Base-by-base conservation (phyloP, 345 rosid species). In the Cardamine resedifolia region DNA sequence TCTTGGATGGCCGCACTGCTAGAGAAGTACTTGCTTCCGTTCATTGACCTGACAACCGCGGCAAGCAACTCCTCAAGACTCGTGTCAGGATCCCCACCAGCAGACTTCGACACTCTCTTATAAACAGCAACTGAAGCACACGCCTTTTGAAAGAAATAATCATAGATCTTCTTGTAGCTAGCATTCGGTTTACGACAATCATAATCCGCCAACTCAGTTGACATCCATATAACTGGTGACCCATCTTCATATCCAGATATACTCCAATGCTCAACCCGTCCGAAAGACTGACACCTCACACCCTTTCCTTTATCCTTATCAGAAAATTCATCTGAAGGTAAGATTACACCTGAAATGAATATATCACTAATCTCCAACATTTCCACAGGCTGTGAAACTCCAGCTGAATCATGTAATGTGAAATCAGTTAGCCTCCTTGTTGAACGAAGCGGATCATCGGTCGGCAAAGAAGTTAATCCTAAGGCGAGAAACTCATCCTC, bases 171-270 rank as follows among this genome's bases (percentile, higher is more conserved):
- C 78, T 69, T 86, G 79, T 87, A 90, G 47, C 52, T 70, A 2
- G 74, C 64, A 58, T 88, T 77, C 5, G 96, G 92, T 62, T 87
- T 87, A 43, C 69, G 12, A 21, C 91, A 90, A 27, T 76, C 80
- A 7, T 90, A 90, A 69, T 84, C 84, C 4, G 93, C 89, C 52
- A 79, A 11, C 7, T 85, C 85, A 4, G 91, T 90, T 0, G 89
- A 83, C 10, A 90, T 65, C 96, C 89, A 87, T n/a, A 90, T 49
- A 14, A 86, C 85, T 0, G 91, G 91, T 0, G 70, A 80, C 3
- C 89, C 92, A 27, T 83, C 89, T 76, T 87, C 92, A 31, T 82
- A 90, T 2, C 92, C 96, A 47, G 96, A 86, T 11, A 90, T 87
- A 56, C 53, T 28, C 93, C 93, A 90, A 5, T 77, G 14, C 73